phyloP scores from a whole-genome alignment of 2,329 filamentous ascomycete species.

The Diaporthe sp. region DNA sequence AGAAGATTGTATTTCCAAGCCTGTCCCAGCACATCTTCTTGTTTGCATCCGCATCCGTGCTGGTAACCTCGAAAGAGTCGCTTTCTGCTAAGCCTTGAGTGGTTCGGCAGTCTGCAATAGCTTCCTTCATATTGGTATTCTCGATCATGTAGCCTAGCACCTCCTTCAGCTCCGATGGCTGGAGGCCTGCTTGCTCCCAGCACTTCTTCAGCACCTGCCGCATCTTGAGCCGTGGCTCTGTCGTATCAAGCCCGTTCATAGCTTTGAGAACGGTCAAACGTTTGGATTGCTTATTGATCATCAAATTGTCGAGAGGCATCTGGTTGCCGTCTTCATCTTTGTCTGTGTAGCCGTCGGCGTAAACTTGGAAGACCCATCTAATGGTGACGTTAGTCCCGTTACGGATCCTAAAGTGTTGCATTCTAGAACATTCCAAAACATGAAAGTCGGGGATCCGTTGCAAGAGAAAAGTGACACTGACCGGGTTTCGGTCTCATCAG shows the following conservation, averaged over 20 bases:
- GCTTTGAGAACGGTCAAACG: background rate
- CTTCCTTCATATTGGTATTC: background rate
- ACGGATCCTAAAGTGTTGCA: too few relatives aligned
- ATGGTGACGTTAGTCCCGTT: too few relatives aligned
- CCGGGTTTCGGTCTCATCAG: background rate
- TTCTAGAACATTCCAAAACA: too few relatives aligned
- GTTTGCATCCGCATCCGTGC: background rate
- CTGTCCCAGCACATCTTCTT: background rate
- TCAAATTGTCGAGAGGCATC: background rate
- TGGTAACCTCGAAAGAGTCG: background rate
- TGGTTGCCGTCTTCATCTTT: background rate
- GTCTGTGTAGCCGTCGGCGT: background rate
- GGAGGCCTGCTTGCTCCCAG: background rate
- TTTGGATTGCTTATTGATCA: background rate
- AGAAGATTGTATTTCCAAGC: background rate
- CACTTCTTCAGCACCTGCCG: background rate
- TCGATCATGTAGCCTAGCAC: conserved; percentile 3
- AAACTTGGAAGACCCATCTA: conserved; percentile 3
- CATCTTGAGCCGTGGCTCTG: background rate
- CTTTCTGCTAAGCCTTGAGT: background rate
- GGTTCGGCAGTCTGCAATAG: background rate
- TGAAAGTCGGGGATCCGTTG: too few relatives aligned
- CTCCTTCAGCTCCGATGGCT: conserved; percentile 1
- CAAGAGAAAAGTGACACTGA: too few relatives aligned
- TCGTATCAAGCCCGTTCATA: background rate